Base-by-base conservation (phyloP, 2,329 filamentous ascomycete species). In the Calonectria hongkongensis region DNA sequence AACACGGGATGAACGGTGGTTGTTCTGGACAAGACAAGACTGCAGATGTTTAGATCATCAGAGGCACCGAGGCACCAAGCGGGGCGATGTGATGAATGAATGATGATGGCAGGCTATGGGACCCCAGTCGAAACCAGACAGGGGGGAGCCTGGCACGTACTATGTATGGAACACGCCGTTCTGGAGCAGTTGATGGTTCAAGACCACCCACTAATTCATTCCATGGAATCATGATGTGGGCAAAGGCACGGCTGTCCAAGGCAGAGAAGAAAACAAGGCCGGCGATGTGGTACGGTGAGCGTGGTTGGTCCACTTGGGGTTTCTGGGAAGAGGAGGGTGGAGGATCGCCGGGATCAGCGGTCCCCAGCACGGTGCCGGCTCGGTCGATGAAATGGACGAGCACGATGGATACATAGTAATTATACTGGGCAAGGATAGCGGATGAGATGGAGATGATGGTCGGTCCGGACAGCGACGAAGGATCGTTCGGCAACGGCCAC, bases 71-170 rank as follows among this genome's bases (percentile, higher is more conserved):
- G 33, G 25, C 56, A 41, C 36, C 39, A 27, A 28, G 33, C 13
- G 12, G n/a, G 66, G 33, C 15, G 51, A 70, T 33, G 18, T 30
- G 39, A 33, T 64, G 43, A 45, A 28, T 33, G 50, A 67, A 56
- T 70, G 41, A 5, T 28, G 65, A 60, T 73, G 67, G 39, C 58
- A 74, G 65, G 33, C 60, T 60, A 71, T 21, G 65, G 21, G 48
- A 33, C 27, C 48, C 65, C n/a, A n/a, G 41, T 48, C 28, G 47
- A 41, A 48, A 68, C 41, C 15, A 13, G 25, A 56, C 64, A 60
- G 43, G 64, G 76, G 76, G 76, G 69, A 43, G 43, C 75, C 74
- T 79, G 76, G 74, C 69, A 75, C 75, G 47, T 73, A 51, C 74
- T 72, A 60, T 75, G 77, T 76, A 66, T 75, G 71, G 75, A 75